Base-by-base conservation (phyloP, 495 filamentous ascomycete species). In the Aspergillus steynii region DNA sequence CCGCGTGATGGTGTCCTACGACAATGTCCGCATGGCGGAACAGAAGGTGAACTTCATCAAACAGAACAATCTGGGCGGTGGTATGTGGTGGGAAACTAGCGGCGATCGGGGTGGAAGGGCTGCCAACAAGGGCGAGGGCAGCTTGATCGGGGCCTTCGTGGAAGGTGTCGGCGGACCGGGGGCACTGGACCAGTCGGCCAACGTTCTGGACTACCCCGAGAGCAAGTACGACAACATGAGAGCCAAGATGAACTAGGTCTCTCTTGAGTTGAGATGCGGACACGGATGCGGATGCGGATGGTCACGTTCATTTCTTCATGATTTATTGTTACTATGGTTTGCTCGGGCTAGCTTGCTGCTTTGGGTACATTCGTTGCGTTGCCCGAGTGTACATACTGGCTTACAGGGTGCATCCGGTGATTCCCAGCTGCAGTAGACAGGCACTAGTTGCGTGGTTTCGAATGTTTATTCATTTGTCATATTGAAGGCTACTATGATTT, bases 21-120 rank as follows among this genome's bases (percentile, higher is more conserved):
- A 97, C 62, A 89, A 80, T 25, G 77, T 86, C 5, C 73, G 75
- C 20, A 84, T 86, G 63, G 85, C 81, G 3, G 67, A 75, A 27
- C 61, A 72, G 55, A 97, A 97, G 75, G 84, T 83, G 9, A 65
- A 79, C 31, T 97, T 88, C 62, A 83, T 97, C 54, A 74, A 75
- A 61, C 56, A 81, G 10, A 81, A 81, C 32, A 79, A 82, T 32
- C 82, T 97, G 5, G 93, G 90, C 28, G 93, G 95, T 14, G 90
- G 85, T 0, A 96, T 97, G 86, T 98, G 91, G 85, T 98, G 94
- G 95, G 94, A 97, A 77, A 88, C 85, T 37, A 92, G 88, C 68
- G 89, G 87, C 54, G 94, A 97, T 69, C 88, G 83, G 69, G 78
- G 75, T 37, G 77, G 75, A 5, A 74, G 63, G 67, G 61, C 64